Conservation (phyloP, 208 protist species). For the Trypanosoma lewisi region DNA sequence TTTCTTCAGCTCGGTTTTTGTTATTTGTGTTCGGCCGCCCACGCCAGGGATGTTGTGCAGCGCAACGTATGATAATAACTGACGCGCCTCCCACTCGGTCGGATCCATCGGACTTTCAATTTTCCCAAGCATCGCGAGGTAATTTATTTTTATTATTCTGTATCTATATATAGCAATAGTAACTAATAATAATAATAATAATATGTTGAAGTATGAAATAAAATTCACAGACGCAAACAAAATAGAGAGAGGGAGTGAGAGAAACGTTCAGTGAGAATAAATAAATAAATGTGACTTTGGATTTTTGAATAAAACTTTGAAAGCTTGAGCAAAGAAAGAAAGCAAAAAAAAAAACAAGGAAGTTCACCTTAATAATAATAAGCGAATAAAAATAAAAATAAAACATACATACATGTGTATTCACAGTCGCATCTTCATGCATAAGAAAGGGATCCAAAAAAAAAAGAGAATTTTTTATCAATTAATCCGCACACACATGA, state of each 20-base stretch:
- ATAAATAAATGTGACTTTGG: too few relatives aligned
- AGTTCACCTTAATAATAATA: too few relatives aligned
- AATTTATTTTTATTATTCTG: neutral
- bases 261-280: too few relatives aligned
- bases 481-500: too few relatives aligned
- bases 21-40: too few relatives aligned
- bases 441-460: conserved; percentile 2
- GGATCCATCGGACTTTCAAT: conserved; percentile 39
- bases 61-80: conserved; percentile 38
- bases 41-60: conserved; percentile 21
- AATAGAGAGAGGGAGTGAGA: neutral
- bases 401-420: too few relatives aligned
- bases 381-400: too few relatives aligned
- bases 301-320: too few relatives aligned
- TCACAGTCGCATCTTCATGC: neutral
- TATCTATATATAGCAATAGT: conserved; percentile 5
- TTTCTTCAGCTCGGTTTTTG: neutral
- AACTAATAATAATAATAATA: neutral
- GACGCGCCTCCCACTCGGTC: conserved; percentile 37
- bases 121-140: neutral
- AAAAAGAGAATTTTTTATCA: too few relatives aligned
- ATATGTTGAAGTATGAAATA: too few relatives aligned
- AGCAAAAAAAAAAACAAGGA: neutral
- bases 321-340: conserved; percentile 5
- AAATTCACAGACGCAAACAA: too few relatives aligned